Evolutionary conservation across 2,329 filamentous ascomycete genomes (phyloP).

Genomic region (Pseudogymnoascus verrucosus): DNA sequence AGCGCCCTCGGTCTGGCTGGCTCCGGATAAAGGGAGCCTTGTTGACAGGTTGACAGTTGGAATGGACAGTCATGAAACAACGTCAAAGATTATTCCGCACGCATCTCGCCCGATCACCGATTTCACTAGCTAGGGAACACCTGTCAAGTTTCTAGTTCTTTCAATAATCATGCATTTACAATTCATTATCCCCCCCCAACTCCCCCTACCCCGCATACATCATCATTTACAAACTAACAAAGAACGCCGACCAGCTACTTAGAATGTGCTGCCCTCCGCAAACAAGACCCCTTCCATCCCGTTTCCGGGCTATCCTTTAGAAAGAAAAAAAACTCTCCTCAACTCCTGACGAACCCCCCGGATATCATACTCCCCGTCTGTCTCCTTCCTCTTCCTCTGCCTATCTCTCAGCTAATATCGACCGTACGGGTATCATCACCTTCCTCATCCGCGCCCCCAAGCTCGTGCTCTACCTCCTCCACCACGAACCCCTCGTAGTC

Average conservation of each 20-base stretch:
- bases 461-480: constrained; percentile 82
- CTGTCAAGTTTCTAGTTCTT: background rate
- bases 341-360: background rate
- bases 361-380: background rate
- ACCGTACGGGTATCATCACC: constrained; percentile 45
- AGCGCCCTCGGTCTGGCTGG: background rate
- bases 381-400: background rate
- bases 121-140: background rate
- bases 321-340: background rate
- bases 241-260: background rate
- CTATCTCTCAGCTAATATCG: constrained; percentile 32
- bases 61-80: background rate
- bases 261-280: background rate
- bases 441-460: constrained; percentile 53
- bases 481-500: constrained; percentile 91
- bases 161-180: background rate
- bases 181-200: background rate
- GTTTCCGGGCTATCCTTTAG: background rate
- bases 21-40: background rate
- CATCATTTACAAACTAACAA: background rate
- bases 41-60: background rate
- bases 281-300: background rate
- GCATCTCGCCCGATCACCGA: background rate
- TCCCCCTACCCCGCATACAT: background rate
- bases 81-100: background rate